A percentile compares a stretch with the other conserved stretches of the same genome.
Evolutionary conservation across 495 filamentous ascomycete genomes (phyloP).

Genomic region (Cairneyella variabilis): DNA sequence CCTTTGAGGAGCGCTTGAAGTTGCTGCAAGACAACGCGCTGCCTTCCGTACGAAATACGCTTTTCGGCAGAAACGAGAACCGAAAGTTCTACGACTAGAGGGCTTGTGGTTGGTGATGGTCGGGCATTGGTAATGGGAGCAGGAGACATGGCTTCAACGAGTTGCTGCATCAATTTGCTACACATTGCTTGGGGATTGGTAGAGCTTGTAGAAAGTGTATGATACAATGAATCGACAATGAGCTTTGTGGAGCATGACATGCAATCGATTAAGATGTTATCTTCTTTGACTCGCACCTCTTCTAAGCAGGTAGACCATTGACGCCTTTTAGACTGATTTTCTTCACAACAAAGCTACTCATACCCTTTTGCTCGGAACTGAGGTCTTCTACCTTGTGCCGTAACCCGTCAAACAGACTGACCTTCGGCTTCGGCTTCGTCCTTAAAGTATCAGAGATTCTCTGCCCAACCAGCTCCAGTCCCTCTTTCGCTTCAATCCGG

Average conservation of each 20-base stretch:
- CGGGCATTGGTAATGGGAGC: conserved; percentile 1
- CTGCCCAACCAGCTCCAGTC: conserved; percentile 66
- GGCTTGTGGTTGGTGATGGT: conserved; percentile 4
- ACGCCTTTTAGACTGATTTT: not conserved
- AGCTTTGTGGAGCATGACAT: conserved; percentile 1
- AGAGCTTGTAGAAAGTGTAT: conserved; percentile 27
- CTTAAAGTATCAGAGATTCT: conserved; percentile 68
- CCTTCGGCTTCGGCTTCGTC: conserved; percentile 57
- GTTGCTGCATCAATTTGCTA: conserved; percentile 5
- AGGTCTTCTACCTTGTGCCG: conserved; percentile 14
- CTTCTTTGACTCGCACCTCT: not conserved
- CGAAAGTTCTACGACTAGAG: conserved; percentile 87
- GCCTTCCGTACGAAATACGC: conserved; percentile 73
- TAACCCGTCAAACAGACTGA: conserved; percentile 46
- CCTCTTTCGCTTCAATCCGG: conserved; percentile 68
- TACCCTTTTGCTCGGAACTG: conserved; percentile 35
- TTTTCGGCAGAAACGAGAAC: conserved; percentile 92
- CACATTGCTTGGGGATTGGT: conserved; percentile 10
- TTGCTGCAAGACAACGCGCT: conserved; percentile 80
- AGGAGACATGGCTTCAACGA: not conserved
- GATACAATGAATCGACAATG: conserved; percentile 21
- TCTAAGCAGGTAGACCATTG: not conserved
- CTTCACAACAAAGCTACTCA: conserved; percentile 22
- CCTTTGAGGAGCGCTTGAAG: conserved; percentile 85
- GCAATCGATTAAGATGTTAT: too few species aligned